Base-by-base conservation (phyloP, 495 filamentous ascomycete genomes). In the Tuber magnatum region DNA sequence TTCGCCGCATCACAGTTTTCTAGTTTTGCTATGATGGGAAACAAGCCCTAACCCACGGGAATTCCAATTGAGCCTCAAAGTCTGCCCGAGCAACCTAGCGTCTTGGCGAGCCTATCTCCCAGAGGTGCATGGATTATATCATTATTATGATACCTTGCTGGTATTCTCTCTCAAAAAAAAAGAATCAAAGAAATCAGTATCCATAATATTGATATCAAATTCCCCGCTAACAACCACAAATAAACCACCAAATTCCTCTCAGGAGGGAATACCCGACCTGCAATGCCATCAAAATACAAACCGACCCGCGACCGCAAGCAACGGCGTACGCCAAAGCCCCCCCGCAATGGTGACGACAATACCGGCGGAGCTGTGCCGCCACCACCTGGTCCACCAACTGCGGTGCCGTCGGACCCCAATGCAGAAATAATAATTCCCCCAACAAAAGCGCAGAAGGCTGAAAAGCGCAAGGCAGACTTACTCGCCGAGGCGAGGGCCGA, bases 401-500 rank as follows among this genome's bases (percentile, higher is more conserved):
- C 69, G 41, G 41, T 51, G 46, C 51, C 35, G 4, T 43, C 32
- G 0, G 74, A 81, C 61, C 71, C 80, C 56, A 79, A 80, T 74
- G 71, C 68, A 35, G 77, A 80, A 8, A 74, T 76, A 22, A 51
- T 77, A 73, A 75, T 73, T 35, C 77, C 76, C 46, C 46, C 74
- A 73, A 77, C 82, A 65, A 89, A 92, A 82, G 85, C 84, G 48
- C 90, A 92, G 78, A 88, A 94, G 81, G 87, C 88, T 75, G 89
- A 88, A 81, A 92, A 89, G 81, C 86, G 84, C 40, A 82, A 82
- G 69, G 74, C 87, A 69, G 86, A 87, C 16, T 61, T 82, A 56
- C 71, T 65, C 74, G 85, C 88, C 73, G 87, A 91, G 78, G 79
- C 97, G 69, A 89, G 87, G 75, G 89, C 90, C n/a, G 88, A 92